phyloP scores from a whole-genome alignment of 202 grass and related monocot species.

The Schoenoplectus tabernaemontani region DNA sequence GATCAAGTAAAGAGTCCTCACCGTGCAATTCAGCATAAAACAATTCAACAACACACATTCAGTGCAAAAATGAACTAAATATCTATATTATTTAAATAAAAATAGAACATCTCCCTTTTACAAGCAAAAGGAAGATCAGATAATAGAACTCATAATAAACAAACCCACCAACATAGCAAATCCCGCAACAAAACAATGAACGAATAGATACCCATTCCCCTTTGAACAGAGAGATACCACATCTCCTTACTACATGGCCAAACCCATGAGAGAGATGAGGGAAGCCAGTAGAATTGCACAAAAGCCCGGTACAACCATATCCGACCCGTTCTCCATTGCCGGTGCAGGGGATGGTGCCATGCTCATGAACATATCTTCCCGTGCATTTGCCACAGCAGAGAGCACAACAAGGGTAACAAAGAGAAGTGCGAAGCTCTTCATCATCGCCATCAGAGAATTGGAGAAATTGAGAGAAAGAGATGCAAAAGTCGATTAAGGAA shows the following conservation, averaged over 20 bases:
- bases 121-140: constrained; percentile 52
- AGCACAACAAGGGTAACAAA: constrained; percentile 2
- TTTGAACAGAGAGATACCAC: constrained; percentile 22
- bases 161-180: background rate
- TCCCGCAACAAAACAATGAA: constrained; percentile 23
- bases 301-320: constrained; percentile 24
- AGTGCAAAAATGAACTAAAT: constrained; percentile 29
- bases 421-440: constrained; percentile 12
- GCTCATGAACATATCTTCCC: constrained; percentile 18
- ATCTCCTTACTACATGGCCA: background rate
- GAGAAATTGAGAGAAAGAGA: background rate
- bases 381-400: background rate
- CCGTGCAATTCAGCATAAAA: background rate
- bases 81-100: constrained; percentile 23
- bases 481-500: background rate
- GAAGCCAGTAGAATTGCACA: constrained; percentile 55
- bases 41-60: constrained; percentile 11
- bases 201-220: constrained; percentile 17
- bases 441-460: constrained; percentile 13
- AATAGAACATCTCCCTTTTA: constrained; percentile 43
- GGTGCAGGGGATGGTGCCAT: constrained; percentile 32
- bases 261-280: constrained; percentile 27
- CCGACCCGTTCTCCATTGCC: constrained; percentile 14
- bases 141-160: background rate
- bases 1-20: background rate